Conservation (phyloP, 768 basidiomycete genomes). For the Lentinula sp. region DNA sequence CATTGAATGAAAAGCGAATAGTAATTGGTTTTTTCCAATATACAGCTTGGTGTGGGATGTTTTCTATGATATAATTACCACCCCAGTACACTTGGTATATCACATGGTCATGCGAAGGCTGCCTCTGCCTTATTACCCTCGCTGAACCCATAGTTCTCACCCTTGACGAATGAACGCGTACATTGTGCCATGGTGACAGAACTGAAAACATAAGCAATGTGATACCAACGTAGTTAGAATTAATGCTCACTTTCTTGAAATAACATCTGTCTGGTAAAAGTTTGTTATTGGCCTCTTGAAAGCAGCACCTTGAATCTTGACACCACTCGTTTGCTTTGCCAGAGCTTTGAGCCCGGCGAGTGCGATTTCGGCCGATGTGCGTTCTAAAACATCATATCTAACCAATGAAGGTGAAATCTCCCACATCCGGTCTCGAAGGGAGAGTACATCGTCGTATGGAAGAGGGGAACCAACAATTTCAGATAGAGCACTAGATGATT, state of each 20-base stretch:
- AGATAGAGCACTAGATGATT: conserved; percentile 64
- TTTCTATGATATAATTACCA: neutral
- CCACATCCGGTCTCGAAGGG: conserved; percentile 91
- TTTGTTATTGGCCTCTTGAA: conserved; percentile 82
- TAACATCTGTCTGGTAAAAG: conserved; percentile 96
- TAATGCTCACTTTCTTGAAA: conserved; percentile 80
- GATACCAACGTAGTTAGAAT: neutral
- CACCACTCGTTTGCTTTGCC: conserved; percentile 40
- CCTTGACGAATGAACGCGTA: conserved; percentile 79
- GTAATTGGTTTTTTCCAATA: neutral
- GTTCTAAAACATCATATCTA: conserved; percentile 78
- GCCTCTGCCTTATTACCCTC: conserved; percentile 38
- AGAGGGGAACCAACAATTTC: conserved; percentile 78
- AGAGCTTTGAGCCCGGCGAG: conserved; percentile 63
- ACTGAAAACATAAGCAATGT: conserved; percentile 26
- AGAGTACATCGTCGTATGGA: conserved; percentile 84
- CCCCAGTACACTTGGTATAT: neutral
- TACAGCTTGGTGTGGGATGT: neutral
- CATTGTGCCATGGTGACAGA: conserved; percentile 98
- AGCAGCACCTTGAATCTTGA: conserved; percentile 50
- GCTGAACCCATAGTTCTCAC: conserved; percentile 55
- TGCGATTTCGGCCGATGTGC: conserved; percentile 67
- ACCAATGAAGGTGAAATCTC: conserved; percentile 89
- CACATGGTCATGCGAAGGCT: conserved; percentile 31
- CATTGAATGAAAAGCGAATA: neutral